These are phyloP conservation scores for Candida sanyiensis DNA, from an alignment of 805 yeast genomes.

Conservation along the genomic window DNA sequence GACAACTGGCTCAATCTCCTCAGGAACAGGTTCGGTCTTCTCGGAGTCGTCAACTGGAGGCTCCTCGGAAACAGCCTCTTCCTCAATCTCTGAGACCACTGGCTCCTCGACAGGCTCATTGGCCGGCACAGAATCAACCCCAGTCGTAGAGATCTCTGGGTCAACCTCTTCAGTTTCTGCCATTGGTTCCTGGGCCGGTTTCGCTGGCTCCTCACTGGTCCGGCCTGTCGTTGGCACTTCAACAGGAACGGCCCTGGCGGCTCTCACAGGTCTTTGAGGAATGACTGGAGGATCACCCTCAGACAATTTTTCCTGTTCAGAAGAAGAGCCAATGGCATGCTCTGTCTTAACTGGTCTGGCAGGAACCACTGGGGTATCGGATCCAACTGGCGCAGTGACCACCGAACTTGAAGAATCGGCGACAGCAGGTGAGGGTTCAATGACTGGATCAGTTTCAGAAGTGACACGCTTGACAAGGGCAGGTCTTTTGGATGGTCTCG, in stretches of 20 bases:
- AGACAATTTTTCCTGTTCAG: too few species aligned
- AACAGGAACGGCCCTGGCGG: too few species aligned
- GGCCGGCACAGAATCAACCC: too few species aligned
- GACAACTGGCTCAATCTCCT: background rate
- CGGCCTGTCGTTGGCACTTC: too few species aligned
- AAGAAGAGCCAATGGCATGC: too few species aligned
- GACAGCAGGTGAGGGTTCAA: background rate
- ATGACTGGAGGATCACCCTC: constrained; percentile 7
- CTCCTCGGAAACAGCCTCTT: background rate
- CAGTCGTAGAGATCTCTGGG: too few species aligned
- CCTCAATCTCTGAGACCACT: background rate
- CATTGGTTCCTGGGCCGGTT: too few species aligned
- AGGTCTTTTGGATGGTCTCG: constrained; percentile 14
- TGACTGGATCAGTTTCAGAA: background rate
- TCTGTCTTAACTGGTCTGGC: constrained; percentile 4
- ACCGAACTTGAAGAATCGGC: background rate
- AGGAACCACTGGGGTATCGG: constrained; percentile 7
- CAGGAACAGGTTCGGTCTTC: background rate
- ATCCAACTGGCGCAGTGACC: too few species aligned
- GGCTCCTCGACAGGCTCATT: background rate
- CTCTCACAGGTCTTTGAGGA: constrained; percentile 9
- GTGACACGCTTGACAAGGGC: constrained; percentile 4
- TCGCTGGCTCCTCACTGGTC: background rate
- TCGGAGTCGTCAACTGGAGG: too few species aligned
- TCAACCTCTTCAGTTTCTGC: too few species aligned